Conservation (phyloP, 805 yeast genomes). For the Candida dajiaensis region DNA sequence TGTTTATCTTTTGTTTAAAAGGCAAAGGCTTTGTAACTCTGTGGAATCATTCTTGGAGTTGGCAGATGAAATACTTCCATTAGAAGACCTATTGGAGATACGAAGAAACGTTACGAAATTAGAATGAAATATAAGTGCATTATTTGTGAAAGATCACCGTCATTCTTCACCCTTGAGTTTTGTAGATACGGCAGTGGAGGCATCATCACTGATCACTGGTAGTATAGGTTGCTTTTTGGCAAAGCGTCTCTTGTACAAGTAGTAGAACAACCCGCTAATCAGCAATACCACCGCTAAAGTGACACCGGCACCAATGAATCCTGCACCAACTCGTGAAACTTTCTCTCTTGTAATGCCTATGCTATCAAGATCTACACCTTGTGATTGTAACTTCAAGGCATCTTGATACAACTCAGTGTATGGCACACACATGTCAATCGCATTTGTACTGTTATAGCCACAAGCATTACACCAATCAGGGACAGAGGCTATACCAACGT, state of each 20-base stretch:
- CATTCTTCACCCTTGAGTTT: neutral
- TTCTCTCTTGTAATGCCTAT: neutral
- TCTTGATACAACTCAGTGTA: conserved; percentile 27
- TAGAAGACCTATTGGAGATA: conserved; percentile 24
- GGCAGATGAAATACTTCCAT: conserved; percentile 25
- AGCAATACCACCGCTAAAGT: conserved; percentile 36
- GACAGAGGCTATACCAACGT: conserved; percentile 24
- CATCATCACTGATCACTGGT: neutral
- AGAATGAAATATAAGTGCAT: neutral
- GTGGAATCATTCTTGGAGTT: conserved; percentile 17
- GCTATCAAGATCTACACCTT: conserved; percentile 28
- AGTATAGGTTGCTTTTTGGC: neutral
- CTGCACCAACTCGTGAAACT: conserved; percentile 37
- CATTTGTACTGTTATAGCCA: conserved; percentile 19
- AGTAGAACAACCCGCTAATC: neutral
- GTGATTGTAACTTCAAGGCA: conserved; percentile 24
- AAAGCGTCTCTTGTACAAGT: neutral
- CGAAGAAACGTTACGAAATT: conserved; percentile 20
- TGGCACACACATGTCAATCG: conserved; percentile 29
- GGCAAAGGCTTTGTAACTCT: conserved; percentile 24
- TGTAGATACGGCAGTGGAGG: neutral
- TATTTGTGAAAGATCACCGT: neutral
- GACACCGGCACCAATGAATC: conserved; percentile 47
- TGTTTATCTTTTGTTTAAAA: conserved; percentile 23
- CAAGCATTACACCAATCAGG: conserved; percentile 37